These are phyloP conservation scores for Grigorovia transvaalensis DNA, from an alignment of 805 yeast genomes.

Conservation along the genomic window DNA sequence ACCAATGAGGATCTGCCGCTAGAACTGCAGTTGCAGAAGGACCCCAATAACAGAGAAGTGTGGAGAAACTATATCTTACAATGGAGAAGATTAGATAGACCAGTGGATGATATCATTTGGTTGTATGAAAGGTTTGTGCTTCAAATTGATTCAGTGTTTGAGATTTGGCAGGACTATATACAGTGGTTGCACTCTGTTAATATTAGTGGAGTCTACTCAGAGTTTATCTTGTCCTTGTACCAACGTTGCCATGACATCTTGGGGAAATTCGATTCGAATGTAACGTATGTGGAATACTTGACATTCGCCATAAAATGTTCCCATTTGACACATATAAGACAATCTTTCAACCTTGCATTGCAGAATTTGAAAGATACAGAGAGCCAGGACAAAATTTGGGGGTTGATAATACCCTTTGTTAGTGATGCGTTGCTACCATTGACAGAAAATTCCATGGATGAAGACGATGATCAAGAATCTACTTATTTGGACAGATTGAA, in stretches of 20 bases:
- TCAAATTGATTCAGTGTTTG: conserved; percentile 11
- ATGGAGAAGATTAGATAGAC: conserved; percentile 21
- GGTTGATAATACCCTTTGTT: conserved; percentile 13
- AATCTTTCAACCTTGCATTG: conserved; percentile 22
- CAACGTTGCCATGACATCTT: conserved; percentile 29
- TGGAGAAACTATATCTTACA: conserved; percentile 40
- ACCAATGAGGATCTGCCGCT: conserved; percentile 32
- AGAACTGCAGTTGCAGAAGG: conserved; percentile 35
- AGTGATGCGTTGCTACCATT: conserved; percentile 11
- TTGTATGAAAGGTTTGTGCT: conserved; percentile 31
- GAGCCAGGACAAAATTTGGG: conserved; percentile 21
- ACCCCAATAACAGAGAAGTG: conserved; percentile 25
- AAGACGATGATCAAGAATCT: conserved; percentile 2
- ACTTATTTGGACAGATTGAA: conserved; percentile 10
- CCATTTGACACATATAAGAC: conserved; percentile 24
- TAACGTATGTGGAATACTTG: conserved; percentile 47
- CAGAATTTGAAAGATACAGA: conserved; percentile 6
- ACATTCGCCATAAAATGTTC: conserved; percentile 34
- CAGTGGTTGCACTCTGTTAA: conserved; percentile 27
- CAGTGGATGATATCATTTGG: conserved; percentile 14
- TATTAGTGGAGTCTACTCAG: neutral
- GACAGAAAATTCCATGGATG: conserved; percentile 4
- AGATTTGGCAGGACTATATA: conserved; percentile 26
- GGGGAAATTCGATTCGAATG: conserved; percentile 24
- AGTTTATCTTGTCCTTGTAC: neutral